Percentiles rank a stretch among this genome's conserved stretches.
Evolutionary conservation across 2,329 filamentous ascomycete genomes (phyloP).

Genomic region (Fusarium nodosum): DNA sequence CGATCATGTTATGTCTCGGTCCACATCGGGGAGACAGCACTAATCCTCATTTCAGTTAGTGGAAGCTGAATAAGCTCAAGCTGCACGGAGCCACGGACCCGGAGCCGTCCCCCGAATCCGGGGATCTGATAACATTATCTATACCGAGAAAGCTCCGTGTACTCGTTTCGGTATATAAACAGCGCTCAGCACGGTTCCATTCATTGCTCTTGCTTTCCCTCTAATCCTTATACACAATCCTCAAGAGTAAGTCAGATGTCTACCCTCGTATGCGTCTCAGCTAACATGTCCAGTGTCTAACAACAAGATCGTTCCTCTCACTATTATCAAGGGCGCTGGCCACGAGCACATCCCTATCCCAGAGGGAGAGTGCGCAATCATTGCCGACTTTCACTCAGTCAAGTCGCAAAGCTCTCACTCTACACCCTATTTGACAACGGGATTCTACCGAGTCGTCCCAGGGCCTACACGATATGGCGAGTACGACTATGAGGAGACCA

Average conservation of each 20-base stretch:
- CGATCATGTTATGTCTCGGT: conserved; percentile 26
- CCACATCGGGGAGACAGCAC: neutral
- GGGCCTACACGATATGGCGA: conserved; percentile 36
- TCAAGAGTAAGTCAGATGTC: neutral
- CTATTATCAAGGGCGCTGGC: conserved; percentile 39
- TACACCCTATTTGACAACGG: conserved; percentile 28
- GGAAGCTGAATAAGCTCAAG: neutral
- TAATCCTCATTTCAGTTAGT: neutral
- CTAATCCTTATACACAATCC: neutral
- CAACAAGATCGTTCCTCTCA: conserved; percentile 41
- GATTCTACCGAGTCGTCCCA: conserved; percentile 37
- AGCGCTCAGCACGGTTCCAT: no score
- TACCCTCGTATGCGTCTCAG: no score
- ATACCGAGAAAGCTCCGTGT: conserved; percentile 16
- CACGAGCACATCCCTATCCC: conserved; percentile 37
- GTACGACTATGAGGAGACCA: conserved; percentile 39
- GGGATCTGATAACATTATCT: conserved; percentile 13
- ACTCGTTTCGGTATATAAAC: neutral
- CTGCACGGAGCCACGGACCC: conserved; percentile 17
- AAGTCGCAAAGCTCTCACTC: conserved; percentile 17
- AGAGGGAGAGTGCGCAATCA: conserved; percentile 28
- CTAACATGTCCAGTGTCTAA: conserved; percentile 24
- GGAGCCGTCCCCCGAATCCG: conserved; percentile 18
- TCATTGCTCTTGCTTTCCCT: neutral
- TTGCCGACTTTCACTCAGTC: conserved; percentile 36